Evolutionary conservation across 257 asterid species (phyloP).

Genomic region (Fraxinus americana): DNA sequence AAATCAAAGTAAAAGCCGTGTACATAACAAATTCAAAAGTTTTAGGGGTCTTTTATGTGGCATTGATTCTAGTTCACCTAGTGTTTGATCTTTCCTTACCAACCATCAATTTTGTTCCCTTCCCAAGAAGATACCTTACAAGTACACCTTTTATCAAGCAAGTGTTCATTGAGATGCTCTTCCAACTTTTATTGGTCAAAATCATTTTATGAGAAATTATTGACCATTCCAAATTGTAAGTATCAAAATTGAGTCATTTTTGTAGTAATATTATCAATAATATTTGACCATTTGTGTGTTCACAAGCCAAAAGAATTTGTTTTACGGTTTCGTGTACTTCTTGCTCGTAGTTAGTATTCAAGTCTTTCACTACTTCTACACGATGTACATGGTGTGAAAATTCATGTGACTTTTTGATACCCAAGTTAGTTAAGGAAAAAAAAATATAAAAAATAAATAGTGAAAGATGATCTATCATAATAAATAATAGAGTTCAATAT

Average conservation of each 20-base stretch:
- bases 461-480: background rate
- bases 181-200: background rate
- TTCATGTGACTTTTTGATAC: background rate
- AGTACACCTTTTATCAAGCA: slow-evolving; percentile 12
- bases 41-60: background rate
- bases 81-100: slow-evolving; percentile 28
- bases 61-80: slow-evolving; percentile 33
- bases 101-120: slow-evolving; percentile 28
- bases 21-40: background rate
- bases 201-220: background rate
- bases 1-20: background rate
- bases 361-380: background rate
- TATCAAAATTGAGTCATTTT: no score
- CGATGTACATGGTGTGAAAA: background rate
- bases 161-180: slow-evolving; percentile 2
- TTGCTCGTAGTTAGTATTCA: background rate
- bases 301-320: background rate
- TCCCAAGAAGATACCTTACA: slow-evolving; percentile 19
- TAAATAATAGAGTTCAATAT: no score
- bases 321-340: background rate
- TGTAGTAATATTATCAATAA: background rate
- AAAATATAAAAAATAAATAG: no score
- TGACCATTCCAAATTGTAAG: background rate
- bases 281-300: background rate
- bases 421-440: background rate